phyloP scores from a whole-genome alignment of 176 grass and related monocot genomes.

The Oropetium thomaeum region DNA sequence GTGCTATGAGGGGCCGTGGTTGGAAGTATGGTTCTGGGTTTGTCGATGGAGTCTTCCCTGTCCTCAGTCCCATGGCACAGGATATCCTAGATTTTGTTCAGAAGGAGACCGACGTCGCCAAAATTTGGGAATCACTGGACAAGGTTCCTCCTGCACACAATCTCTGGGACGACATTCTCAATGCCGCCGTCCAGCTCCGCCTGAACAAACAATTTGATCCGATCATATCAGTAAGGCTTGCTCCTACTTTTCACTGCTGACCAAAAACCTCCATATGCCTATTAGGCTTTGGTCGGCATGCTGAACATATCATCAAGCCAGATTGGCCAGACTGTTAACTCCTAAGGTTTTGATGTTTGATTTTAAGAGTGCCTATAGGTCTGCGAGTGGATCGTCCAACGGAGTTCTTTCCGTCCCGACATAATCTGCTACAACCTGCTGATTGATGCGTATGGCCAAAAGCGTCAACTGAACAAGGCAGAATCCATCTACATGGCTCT shows the following conservation, averaged over 20 bases:
- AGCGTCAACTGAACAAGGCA: constrained; percentile 51
- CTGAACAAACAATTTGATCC: constrained; percentile 72
- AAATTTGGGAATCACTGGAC: constrained; percentile 62
- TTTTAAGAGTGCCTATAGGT: constrained; percentile 54
- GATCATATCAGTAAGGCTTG: constrained; percentile 56
- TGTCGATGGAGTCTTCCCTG: constrained; percentile 82
- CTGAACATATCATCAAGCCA: constrained; percentile 9
- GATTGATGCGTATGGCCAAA: constrained; percentile 68
- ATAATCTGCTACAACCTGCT: constrained; percentile 90
- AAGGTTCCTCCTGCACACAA: constrained; percentile 58
- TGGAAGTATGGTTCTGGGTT: constrained; percentile 96
- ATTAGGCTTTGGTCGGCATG: neutral
- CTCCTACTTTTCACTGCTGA: neutral
- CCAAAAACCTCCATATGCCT: neutral
- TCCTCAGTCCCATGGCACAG: constrained; percentile 80
- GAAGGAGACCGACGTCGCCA: constrained; percentile 50
- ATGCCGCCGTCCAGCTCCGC: constrained; percentile 63
- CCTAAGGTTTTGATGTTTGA: constrained; percentile 34
- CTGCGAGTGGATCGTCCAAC: constrained; percentile 75
- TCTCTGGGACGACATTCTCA: constrained; percentile 75
- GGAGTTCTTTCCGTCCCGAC: constrained; percentile 71
- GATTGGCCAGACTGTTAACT: neutral
- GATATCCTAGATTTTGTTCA: constrained; percentile 69
- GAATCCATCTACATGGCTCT: constrained; percentile 65
- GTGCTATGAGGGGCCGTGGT: constrained; percentile 63